A percentile compares a stretch with the other conserved stretches of the same genome.
Conservation (phyloP, 2,329 filamentous ascomycete species). For the Penicillium sp. region DNA sequence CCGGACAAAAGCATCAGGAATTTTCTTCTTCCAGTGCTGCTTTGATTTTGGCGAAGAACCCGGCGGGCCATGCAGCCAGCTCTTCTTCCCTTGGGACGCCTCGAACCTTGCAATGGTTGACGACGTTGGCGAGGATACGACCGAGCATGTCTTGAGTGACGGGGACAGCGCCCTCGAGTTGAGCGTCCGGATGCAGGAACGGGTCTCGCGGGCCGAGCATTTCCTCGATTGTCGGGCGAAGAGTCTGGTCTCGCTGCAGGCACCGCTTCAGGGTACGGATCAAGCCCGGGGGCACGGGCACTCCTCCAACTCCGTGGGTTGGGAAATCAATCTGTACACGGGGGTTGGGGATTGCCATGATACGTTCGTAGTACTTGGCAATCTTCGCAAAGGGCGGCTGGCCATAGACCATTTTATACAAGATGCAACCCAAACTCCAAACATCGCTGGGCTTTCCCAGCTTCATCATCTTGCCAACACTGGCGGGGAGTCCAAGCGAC, state of each 20-base stretch:
- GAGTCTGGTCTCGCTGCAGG: conserved; percentile 56
- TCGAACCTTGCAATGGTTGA: conserved; percentile 58
- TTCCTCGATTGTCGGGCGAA: conserved; percentile 57
- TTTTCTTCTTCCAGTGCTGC: conserved; percentile 46
- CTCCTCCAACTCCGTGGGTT: conserved; percentile 46
- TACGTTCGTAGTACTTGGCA: conserved; percentile 77
- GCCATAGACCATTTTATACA: conserved; percentile 99
- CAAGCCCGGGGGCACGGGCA: conserved; percentile 54
- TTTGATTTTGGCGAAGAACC: conserved; percentile 50
- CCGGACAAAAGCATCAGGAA: conserved; percentile 25
- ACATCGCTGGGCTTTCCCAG: conserved; percentile 93
- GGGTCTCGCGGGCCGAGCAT: conserved; percentile 55
- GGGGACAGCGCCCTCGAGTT: conserved; percentile 46
- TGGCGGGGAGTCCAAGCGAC: conserved; percentile 48
- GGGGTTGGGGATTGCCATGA: conserved; percentile 55
- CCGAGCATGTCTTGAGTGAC: conserved; percentile 59
- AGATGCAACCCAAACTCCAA: conserved; percentile 92
- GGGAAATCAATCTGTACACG: conserved; percentile 50
- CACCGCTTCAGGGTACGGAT: conserved; percentile 57
- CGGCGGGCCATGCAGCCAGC: conserved; percentile 47
- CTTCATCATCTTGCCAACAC: conserved; percentile 75
- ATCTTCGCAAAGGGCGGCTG: conserved; percentile 93
- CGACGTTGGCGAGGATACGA: conserved; percentile 59
- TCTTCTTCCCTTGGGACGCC: conserved; percentile 58
- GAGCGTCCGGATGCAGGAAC: conserved; percentile 57